phyloP scores from a whole-genome alignment of 345 rosid genomes.

The Psidium friedrichsthalianum region DNA sequence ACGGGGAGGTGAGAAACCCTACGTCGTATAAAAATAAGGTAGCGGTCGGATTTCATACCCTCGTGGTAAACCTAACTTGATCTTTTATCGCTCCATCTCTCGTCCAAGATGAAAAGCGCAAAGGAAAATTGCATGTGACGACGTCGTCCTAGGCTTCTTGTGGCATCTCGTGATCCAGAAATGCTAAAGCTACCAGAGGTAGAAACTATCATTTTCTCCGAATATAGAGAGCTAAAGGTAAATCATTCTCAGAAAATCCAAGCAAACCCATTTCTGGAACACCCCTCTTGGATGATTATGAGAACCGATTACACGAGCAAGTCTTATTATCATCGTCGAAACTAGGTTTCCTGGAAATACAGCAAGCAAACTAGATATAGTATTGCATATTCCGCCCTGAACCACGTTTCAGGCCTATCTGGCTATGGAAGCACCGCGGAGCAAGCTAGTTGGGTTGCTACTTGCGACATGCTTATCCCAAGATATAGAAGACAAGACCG shows the following conservation, averaged over 20 bases:
- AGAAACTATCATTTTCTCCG: too few species aligned
- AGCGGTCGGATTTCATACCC: background rate
- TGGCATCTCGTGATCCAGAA: background rate
- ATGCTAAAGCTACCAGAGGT: background rate
- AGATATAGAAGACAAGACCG: background rate
- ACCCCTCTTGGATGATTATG: background rate
- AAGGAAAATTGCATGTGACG: background rate
- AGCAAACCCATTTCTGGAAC: background rate
- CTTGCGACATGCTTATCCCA: background rate
- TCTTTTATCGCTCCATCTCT: background rate
- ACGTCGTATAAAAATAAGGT: slow-evolving; percentile 3
- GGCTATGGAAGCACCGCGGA: background rate
- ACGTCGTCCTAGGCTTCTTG: background rate
- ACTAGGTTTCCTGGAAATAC: background rate
- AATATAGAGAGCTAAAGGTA: background rate
- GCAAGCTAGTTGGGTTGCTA: background rate
- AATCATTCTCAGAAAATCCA: background rate
- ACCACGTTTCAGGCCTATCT: background rate
- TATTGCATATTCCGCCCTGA: background rate
- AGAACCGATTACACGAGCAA: background rate
- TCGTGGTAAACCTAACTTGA: slow-evolving; percentile 12
- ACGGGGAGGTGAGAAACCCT: background rate
- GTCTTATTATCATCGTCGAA: background rate
- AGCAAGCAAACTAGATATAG: background rate
- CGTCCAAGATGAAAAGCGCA: background rate